phyloP scores from a whole-genome alignment of 129 eudicot genomes.

The Dittrichia graveolens region DNA sequence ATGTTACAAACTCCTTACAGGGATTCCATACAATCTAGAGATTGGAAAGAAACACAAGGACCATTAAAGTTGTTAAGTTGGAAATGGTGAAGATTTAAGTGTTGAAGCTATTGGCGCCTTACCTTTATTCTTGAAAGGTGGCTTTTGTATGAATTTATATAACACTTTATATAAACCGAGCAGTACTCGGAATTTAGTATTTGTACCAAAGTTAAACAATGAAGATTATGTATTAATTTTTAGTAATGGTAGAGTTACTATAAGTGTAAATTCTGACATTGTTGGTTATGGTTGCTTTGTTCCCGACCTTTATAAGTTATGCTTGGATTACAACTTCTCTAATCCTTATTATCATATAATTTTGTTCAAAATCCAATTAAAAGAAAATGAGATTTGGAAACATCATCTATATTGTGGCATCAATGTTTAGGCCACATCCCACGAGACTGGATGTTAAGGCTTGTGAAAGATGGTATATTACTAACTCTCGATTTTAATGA shows the following conservation, averaged over 20 bases:
- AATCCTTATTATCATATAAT: not conserved
- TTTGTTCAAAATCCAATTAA: too few relatives aligned
- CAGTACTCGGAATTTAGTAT: not conserved
- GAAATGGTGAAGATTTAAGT: not conserved
- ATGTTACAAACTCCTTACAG: not conserved
- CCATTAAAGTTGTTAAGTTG: not conserved
- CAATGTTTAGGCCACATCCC: too few relatives aligned
- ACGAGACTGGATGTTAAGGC: too few relatives aligned
- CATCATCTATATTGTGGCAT: too few relatives aligned
- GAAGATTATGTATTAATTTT: too few relatives aligned
- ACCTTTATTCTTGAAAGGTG: not conserved
- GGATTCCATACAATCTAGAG: not conserved
- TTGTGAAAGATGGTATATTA: too few relatives aligned
- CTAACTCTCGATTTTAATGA: too few relatives aligned
- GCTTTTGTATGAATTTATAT: not conserved
- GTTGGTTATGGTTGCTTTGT: not conserved
- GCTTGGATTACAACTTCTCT: not conserved
- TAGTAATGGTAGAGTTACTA: not conserved
- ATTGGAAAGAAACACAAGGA: not conserved
- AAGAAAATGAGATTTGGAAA: too few relatives aligned
- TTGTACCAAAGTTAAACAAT: not conserved
- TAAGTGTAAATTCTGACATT: not conserved
- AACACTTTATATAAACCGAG: not conserved
- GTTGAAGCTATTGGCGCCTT: not conserved
- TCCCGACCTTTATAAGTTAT: not conserved